Evolutionary conservation across 306 rosid genomes (phyloP), one percentile per base, ranked within the genome.

Genomic region (Lupinus albus): DNA sequence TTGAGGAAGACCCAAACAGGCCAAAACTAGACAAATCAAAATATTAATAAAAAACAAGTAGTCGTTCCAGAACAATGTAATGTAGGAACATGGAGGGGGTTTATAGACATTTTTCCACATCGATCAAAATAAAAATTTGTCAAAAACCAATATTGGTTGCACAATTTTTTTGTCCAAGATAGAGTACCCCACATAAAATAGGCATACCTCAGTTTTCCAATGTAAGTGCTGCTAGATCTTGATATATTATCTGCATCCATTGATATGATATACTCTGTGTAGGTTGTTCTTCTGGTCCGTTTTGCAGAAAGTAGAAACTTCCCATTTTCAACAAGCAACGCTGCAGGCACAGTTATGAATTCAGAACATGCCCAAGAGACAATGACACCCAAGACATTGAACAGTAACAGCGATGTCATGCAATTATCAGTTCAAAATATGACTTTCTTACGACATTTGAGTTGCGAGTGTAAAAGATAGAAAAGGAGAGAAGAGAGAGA

Each of bases 271-370:
- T 91, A 91, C 86, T 91, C 96, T 0, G 92, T 91, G 83, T 86
- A 83, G 1, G 97, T 91, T 7, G 95, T 80, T 82, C 90, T 85
- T 64, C 97, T 80, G 5, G 83, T 87, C 17, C 97, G 84, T 70
- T 87, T 91, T 0, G 97, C 97, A 76, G 95, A 89, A 41, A 91
- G 90, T 71, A 91, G 97, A 82, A 91, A 91, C 78, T 91, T 91
- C 11, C 97, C 97, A 70, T 84, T 91, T 74, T 91, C 97, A 67
- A 89, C 95, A 25, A 85, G 87, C 74, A 91, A 76, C 32, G 92
- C 96, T 91, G 88, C 80, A 73, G 14, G 18, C 54, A 77, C 56
- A 62, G 49, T 64, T 41, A 42, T 52, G 69, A 20, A 64, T 75
- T 76, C 30, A 57, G 10, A 48, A 25, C 25, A 44, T 70, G 42